Evolutionary conservation across 148 eudicot species (phyloP).

Genomic region (Camellia sinensis): DNA sequence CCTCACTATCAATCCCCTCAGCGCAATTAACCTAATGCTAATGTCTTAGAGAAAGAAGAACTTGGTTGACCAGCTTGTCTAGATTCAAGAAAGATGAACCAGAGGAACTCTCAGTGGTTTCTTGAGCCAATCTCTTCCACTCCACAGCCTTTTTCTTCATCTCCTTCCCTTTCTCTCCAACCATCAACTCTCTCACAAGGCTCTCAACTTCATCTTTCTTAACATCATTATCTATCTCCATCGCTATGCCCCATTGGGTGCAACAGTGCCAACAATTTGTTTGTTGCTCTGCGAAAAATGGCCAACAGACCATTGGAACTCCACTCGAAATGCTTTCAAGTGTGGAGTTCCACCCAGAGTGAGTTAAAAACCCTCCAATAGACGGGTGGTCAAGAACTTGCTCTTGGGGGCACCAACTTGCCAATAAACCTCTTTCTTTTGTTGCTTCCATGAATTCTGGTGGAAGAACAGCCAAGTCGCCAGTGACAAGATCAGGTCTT

Average conservation of each 20-base stretch:
- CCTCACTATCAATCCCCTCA: too few species aligned
- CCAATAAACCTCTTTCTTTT: constrained; percentile 1
- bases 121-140: not conserved
- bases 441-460: constrained; percentile 27
- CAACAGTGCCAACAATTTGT: not conserved
- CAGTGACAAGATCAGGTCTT: constrained; percentile 15
- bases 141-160: not conserved
- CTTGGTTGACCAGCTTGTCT: not conserved
- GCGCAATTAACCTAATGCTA: too few species aligned
- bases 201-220: constrained; percentile 5
- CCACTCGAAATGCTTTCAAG: constrained; percentile 9
- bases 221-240: not conserved
- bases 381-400: constrained; percentile 22
- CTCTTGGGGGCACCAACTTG: constrained; percentile 29
- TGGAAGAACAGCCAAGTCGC: constrained; percentile 30
- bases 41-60: too few species aligned
- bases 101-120: not conserved
- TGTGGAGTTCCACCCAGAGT: not conserved
- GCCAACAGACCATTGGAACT: constrained; percentile 25
- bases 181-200: constrained; percentile 28
- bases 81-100: not conserved
- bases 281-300: constrained; percentile 28
- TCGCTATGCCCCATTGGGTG: not conserved
- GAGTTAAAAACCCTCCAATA: constrained; percentile 19
- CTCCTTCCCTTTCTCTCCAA: constrained; percentile 19